Percentiles rank a stretch among this genome's conserved stretches.
phyloP scores from a whole-genome alignment of 2,329 filamentous ascomycete genomes.

The Hypoxylon sp. region DNA sequence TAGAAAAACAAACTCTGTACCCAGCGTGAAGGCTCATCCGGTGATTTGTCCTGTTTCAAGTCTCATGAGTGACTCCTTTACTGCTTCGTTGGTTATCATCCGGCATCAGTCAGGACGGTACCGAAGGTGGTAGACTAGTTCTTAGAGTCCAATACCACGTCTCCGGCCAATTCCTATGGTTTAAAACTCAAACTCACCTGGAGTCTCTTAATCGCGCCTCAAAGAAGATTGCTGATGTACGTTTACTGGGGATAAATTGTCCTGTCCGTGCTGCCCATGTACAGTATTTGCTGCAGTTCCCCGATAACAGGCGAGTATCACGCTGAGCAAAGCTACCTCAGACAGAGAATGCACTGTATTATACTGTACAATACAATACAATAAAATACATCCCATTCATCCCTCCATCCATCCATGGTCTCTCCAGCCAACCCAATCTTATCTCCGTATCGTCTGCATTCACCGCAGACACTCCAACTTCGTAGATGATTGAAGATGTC shows the following conservation, averaged over 20 bases:
- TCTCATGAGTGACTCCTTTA: no score
- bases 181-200: neutral
- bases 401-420: no score
- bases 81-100: neutral
- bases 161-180: neutral
- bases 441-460: neutral
- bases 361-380: neutral
- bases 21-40: neutral
- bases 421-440: neutral
- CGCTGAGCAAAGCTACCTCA: neutral
- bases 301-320: slow-evolving; percentile 3
- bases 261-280: neutral
- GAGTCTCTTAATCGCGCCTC: neutral
- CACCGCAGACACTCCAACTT: neutral
- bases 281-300: neutral
- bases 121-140: neutral
- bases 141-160: neutral
- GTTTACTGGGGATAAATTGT: neutral
- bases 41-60: no score
- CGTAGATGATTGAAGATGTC: neutral
- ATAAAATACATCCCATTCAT: no score
- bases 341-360: slow-evolving; percentile 1
- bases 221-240: neutral
- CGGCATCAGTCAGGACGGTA: neutral
- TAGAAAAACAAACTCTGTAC: neutral